Percentiles rank a stretch among this genome's conserved stretches.
These are phyloP conservation scores for Aspergillus texensis DNA, from an alignment of 2,329 filamentous ascomycete species.

Conservation along the genomic window DNA sequence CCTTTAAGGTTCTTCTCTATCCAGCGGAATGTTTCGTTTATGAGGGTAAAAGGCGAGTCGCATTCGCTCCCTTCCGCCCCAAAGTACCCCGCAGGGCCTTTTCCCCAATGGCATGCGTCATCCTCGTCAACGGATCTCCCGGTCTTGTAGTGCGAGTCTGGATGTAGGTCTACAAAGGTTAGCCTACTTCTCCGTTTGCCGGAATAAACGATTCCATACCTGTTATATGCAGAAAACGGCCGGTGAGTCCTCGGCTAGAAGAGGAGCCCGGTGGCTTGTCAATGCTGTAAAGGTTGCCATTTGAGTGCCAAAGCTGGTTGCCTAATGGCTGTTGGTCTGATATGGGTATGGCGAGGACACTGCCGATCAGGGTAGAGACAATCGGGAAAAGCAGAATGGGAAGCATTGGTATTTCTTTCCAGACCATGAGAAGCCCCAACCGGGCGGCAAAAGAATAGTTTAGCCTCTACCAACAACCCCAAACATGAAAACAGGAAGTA, in stretches of 20 bases:
- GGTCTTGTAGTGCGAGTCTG: constrained; percentile 81
- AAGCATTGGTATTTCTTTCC: constrained; percentile 23
- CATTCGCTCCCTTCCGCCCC: constrained; percentile 87
- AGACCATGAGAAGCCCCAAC: constrained; percentile 12
- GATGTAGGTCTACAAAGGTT: constrained; percentile 74
- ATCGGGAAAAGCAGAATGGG: constrained; percentile 14
- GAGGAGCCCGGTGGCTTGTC: constrained; percentile 7
- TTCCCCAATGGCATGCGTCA: constrained; percentile 76
- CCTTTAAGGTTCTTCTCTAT: constrained; percentile 76
- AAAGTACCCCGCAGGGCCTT: constrained; percentile 76
- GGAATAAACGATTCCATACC: constrained; percentile 42
- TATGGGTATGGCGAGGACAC: constrained; percentile 21
- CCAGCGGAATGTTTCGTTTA: constrained; percentile 91
- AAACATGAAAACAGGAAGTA: neutral
- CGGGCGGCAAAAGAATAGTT: constrained; percentile 4
- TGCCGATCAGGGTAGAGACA: constrained; percentile 17
- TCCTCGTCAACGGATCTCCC: constrained; percentile 67
- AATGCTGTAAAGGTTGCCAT: constrained; percentile 9
- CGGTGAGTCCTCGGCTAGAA: constrained; percentile 23
- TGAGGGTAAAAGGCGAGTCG: constrained; percentile 77
- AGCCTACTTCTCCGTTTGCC: constrained; percentile 16
- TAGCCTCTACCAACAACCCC: neutral
- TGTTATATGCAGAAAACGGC: constrained; percentile 43
- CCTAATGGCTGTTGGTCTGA: constrained; percentile 23
- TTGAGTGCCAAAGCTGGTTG: neutral